A percentile compares a stretch with the other conserved stretches of the same genome.
These are phyloP conservation scores for Apiotrichum veenhuisii DNA, from an alignment of 1,284 basidiomycete genomes.

Conservation along the genomic window DNA sequence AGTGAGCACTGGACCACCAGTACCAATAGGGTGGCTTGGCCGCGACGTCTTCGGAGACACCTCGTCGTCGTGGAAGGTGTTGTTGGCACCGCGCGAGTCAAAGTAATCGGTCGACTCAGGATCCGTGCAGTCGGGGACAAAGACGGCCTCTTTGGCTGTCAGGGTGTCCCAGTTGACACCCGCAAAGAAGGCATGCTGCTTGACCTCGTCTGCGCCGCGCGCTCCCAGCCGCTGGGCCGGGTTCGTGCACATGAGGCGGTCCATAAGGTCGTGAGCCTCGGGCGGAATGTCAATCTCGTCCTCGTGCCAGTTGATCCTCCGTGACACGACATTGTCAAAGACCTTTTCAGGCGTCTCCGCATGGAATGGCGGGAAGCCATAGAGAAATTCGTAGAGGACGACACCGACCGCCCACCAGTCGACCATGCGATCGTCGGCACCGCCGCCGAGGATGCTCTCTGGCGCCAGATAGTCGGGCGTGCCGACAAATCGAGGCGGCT, in stretches of 20 bases:
- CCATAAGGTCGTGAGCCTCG: conserved; percentile 89
- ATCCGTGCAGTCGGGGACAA: conserved; percentile 92
- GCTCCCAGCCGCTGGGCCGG: conserved; percentile 76
- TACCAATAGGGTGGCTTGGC: neutral
- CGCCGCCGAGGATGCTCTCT: conserved; percentile 91
- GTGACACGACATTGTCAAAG: conserved; percentile 97
- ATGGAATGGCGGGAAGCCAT: conserved; percentile 96
- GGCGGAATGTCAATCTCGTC: conserved; percentile 85
- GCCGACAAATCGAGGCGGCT: conserved; percentile 79
- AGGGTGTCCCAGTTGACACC: conserved; percentile 92
- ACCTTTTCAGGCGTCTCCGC: conserved; percentile 95
- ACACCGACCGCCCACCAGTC: conserved; percentile 99
- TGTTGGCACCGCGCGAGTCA: conserved; percentile 72
- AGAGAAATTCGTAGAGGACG: conserved; percentile 97
- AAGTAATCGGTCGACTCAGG: conserved; percentile 99
- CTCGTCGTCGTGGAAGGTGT: conserved; percentile 41
- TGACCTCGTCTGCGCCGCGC: conserved; percentile 88
- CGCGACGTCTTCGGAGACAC: conserved; percentile 59
- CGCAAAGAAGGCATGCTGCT: conserved; percentile 82
- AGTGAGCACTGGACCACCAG: neutral
- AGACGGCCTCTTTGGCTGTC: conserved; percentile 81
- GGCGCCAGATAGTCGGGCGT: conserved; percentile 97
- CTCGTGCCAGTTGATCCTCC: conserved; percentile 86
- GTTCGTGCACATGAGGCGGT: conserved; percentile 77
- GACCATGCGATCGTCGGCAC: conserved; percentile 90